These are phyloP conservation scores for Boechera retrofracta DNA, from an alignment of 345 rosid species.

Conservation along the genomic window DNA sequence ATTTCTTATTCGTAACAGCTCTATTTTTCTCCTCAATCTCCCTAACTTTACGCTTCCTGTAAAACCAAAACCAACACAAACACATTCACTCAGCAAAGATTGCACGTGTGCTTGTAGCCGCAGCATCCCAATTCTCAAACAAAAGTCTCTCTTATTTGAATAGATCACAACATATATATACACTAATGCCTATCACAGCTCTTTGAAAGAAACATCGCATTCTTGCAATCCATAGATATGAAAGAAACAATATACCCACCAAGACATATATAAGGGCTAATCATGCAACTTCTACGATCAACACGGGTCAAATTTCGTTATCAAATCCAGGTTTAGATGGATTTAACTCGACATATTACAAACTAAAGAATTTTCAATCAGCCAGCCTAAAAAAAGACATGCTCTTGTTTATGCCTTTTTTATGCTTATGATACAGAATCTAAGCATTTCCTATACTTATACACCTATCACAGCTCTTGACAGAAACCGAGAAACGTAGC, in stretches of 20 bases:
- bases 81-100: constrained; percentile 16
- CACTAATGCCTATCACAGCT: not conserved
- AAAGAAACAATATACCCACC: not conserved
- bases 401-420: not conserved
- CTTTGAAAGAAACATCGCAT: constrained; percentile 2
- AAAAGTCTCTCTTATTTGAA: not conserved
- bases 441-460: too few species aligned
- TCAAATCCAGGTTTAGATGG: not conserved
- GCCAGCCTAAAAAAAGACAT: not conserved
- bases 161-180: not conserved
- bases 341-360: not conserved
- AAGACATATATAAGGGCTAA: not conserved
- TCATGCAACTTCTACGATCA: not conserved
- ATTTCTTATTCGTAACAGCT: constrained; percentile 68
- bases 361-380: constrained; percentile 2
- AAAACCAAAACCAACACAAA: constrained; percentile 6
- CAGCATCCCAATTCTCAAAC: not conserved
- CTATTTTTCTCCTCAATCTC: constrained; percentile 79
- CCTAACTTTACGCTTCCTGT: constrained; percentile 83
- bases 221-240: not conserved
- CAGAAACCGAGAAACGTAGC: too few species aligned
- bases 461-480: too few species aligned
- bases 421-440: too few species aligned
- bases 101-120: not conserved
- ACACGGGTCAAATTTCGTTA: not conserved